These are phyloP conservation scores for Hippophae rhamnoides DNA, from an alignment of 306 rosid genomes.

Conservation along the genomic window DNA sequence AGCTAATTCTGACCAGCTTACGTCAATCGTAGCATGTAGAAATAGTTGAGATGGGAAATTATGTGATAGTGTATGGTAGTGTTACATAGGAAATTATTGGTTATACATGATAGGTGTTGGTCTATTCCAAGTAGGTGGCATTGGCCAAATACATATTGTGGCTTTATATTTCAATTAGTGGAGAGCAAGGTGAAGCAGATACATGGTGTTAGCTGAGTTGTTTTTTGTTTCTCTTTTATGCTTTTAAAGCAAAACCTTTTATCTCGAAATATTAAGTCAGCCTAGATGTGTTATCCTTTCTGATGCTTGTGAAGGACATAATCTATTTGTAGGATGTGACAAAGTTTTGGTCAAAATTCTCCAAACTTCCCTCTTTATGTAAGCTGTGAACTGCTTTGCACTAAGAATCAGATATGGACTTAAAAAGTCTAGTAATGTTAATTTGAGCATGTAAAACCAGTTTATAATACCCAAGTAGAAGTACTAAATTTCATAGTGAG, in stretches of 20 bases:
- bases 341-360: too few relatives aligned
- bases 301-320: too few relatives aligned
- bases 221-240: too few relatives aligned
- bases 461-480: neutral
- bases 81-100: constrained; percentile 1
- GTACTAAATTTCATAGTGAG: neutral
- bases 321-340: too few relatives aligned
- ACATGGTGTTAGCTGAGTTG: too few relatives aligned
- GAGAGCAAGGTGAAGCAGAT: neutral
- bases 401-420: neutral
- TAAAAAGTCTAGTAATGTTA: neutral
- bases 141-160: neutral
- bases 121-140: constrained; percentile 3
- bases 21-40: neutral
- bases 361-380: too few relatives aligned
- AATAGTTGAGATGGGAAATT: neutral
- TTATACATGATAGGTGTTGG: neutral
- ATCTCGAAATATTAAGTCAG: too few relatives aligned
- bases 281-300: too few relatives aligned
- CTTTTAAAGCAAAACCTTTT: too few relatives aligned
- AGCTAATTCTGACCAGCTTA: neutral
- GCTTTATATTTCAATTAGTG: neutral
- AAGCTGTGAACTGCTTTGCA: too few relatives aligned
- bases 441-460: constrained; percentile 1
- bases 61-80: neutral